Percentiles rank a stretch among this genome's conserved stretches.
Evolutionary conservation across 768 basidiomycete genomes (phyloP).

Genomic region (Lactifluus subvellereus): DNA sequence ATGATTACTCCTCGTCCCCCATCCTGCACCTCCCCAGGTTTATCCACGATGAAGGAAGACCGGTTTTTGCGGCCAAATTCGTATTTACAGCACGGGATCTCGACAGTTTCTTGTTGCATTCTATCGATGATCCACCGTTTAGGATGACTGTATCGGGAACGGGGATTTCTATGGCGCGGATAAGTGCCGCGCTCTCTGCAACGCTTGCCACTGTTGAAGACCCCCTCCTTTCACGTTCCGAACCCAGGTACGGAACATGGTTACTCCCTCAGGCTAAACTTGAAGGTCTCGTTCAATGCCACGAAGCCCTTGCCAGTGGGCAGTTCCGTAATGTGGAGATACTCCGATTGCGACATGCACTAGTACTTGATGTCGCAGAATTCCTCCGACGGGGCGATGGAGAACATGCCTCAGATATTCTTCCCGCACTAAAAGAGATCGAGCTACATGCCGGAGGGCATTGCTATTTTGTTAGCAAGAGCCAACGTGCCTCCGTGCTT

Average conservation of each 20-base stretch:
- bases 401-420: background rate
- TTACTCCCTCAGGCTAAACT: too few relatives aligned
- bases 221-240: background rate
- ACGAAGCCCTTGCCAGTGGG: background rate
- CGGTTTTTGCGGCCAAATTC: background rate
- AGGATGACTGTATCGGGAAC: background rate
- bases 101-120: background rate
- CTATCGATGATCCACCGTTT: background rate
- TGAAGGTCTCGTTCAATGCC: background rate
- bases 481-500: too few relatives aligned
- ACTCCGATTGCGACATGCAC: background rate
- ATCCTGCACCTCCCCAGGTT: background rate
- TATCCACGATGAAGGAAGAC: background rate
- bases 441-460: background rate
- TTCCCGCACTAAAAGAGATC: background rate
- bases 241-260: background rate
- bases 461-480: background rate
- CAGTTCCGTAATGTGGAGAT: background rate
- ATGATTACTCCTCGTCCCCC: background rate
- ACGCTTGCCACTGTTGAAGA: background rate
- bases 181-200: background rate
- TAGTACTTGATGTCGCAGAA: background rate
- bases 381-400: background rate
- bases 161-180: background rate
- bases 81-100: accelerated